Evolutionary conservation across 2,329 filamentous ascomycete species (phyloP), one percentile per base, ranked within the genome.

Genomic region (Apiospora saccharicola): DNA sequence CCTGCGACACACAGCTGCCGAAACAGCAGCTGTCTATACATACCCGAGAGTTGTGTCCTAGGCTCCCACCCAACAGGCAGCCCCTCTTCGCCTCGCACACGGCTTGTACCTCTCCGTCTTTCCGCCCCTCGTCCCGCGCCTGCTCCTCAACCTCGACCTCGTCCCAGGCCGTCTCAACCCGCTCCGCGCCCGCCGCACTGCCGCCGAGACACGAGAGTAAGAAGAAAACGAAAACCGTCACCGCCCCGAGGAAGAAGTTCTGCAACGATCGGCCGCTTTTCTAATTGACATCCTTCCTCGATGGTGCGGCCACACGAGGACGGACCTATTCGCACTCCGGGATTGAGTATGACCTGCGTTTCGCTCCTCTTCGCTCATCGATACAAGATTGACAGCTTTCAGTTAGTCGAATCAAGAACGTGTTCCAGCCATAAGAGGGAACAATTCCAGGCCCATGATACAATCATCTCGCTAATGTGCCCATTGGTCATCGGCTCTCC

Each of bases 251-350:
- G 14, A 61, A 61, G 30, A 61, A 61, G 53, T 61, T 61, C 30
- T 7, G 53, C 53, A 61, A 61, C 30, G 53, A 61, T 12, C 53
- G 53, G 53, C 53, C 53, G 5, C 16, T 61, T 22, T 61, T 61
- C 14, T 37, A 16, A 16, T 22, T 22, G 7, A 34, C 22, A 34
- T 22, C 26, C 16, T 61, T 22, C 22, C 22, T 10, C 30, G 30
- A 37, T 16, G 22, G 22, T 37, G 34, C 30, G 16, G 19, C n/a
- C 4, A 57, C 26, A 19, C 13, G 14, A 14, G 24, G 51, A 16
- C 4, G 13, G 26, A 30, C 13, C 51, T 30, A 19, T 57, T 26
- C n/a, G 30, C 7, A 8, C 8, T 16, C 51, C 6, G 30, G 14
- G 16, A 34, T 8, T 8, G 5, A 22, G 14, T 57, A 34, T 19